phyloP scores from a whole-genome alignment of 352 stramenopile genomes.

The Pythium biforme region DNA sequence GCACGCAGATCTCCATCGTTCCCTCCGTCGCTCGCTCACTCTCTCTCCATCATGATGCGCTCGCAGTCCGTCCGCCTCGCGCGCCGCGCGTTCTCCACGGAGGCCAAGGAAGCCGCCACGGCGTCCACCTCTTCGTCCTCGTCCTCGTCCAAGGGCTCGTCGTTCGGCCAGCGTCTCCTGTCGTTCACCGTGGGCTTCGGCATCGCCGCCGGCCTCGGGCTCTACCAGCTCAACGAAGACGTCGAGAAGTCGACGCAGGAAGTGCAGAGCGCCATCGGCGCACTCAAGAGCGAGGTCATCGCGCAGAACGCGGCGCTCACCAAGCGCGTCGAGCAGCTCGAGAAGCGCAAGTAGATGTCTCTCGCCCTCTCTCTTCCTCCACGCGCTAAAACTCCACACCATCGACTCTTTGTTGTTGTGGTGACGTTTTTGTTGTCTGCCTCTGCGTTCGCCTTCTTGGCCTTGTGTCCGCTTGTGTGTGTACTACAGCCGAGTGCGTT shows the following conservation, averaged over 20 bases:
- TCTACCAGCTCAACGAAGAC: constrained; percentile 73
- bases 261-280: constrained; percentile 62
- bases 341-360: constrained; percentile 57
- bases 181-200: constrained; percentile 72
- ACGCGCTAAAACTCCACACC: not conserved
- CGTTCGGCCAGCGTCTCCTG: constrained; percentile 66
- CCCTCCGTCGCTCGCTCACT: not conserved
- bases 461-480: too few species aligned
- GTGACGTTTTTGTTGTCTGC: not conserved
- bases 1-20: constrained; percentile 8
- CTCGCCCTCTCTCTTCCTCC: not conserved
- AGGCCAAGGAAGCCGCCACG: constrained; percentile 44
- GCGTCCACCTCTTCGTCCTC: constrained; percentile 33
- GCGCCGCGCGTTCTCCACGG: constrained; percentile 56
- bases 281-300: constrained; percentile 68
- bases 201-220: constrained; percentile 54
- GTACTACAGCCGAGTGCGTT: too few species aligned
- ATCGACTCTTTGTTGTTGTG: not conserved
- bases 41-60: constrained; percentile 23
- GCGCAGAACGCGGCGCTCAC: constrained; percentile 65
- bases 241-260: constrained; percentile 67
- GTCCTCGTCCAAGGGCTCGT: constrained; percentile 64
- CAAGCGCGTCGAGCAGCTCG: constrained; percentile 73
- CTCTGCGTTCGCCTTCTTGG: too few species aligned
- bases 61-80: constrained; percentile 22